Base-by-base conservation (phyloP, 371 early-diverging fungal species). In the Neoconidiobolus thromboides region DNA sequence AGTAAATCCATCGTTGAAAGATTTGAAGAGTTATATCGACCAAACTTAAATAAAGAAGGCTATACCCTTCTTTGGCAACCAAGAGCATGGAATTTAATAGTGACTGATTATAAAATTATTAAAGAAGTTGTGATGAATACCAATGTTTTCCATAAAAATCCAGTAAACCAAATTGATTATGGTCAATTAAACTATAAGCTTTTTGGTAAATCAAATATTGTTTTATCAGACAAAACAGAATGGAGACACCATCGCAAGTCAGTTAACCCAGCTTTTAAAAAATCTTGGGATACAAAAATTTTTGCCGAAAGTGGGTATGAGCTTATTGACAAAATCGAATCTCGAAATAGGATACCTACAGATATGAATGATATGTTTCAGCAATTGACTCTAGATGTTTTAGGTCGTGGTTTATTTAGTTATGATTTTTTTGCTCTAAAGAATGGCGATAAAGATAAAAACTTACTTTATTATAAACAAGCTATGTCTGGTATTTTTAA, bases 331-430 rank as follows among this genome's bases (percentile, higher is more conserved):
- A 4, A 4, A 4, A 55, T 55, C 40, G 15, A 38, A 40, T 6
- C 40, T 3, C 10, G 40, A 41, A 14, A 55, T 7, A 3, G 14
- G 6, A 42, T 4, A 3, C 55, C 58, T 15, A 12, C 10, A 7
- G 44, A 58, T 2, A 43, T 42, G 2, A 15, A 6, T 43, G 39
- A 44, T 15, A 37, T 60, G 5, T 50, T 60, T 2, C 60, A 50
- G 9, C 26, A n/a, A 26, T 14, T 60, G 42, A 60, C 60, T 3
- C 38, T 60, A 12, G 60, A 60, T 50, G 48, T 40, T n/a, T 39
- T 60, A 4, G 60, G 60, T 5, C 39, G 41, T n/a, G 60, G 51
- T 2, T 6, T 60, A 12, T 60, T 60, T 37, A 43, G 52, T n/a
- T 9, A 48, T 51, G 51, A 60, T 43, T 60, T 60, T 43, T 14